Evolutionary conservation across 2,329 filamentous ascomycete species (phyloP).

Genomic region (Exophiala dermatitidis): DNA sequence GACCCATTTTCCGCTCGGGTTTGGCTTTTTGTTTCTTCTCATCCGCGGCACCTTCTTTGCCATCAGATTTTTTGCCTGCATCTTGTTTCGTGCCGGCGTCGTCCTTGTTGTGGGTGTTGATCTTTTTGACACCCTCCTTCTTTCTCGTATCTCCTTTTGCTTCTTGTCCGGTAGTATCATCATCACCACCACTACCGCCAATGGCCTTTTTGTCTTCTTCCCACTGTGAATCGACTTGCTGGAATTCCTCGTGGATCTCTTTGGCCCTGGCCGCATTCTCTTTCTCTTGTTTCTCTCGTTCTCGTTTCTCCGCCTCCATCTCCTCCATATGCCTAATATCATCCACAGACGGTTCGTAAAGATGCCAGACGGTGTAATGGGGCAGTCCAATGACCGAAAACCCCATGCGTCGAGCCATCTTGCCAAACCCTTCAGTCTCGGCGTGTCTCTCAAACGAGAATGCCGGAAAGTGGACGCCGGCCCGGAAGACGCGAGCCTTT

Average conservation of each 20-base stretch:
- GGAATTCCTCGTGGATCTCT: slow-evolving; percentile 74
- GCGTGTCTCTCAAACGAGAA: slow-evolving; percentile 99
- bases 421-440: slow-evolving; percentile 96
- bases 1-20: neutral
- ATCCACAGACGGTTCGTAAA: slow-evolving; percentile 98
- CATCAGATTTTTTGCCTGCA: neutral
- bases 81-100: neutral
- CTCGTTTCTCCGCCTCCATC: slow-evolving; percentile 82
- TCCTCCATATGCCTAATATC: slow-evolving; percentile 98
- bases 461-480: slow-evolving; percentile 92
- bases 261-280: slow-evolving; percentile 64
- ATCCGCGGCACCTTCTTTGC: neutral
- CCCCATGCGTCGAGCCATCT: slow-evolving; percentile 97
- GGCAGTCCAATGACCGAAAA: slow-evolving; percentile 92
- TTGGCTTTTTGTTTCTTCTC: slow-evolving; percentile 1
- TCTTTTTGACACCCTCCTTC: slow-evolving; percentile 3
- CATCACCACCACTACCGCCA: slow-evolving; percentile 54
- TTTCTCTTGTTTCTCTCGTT: slow-evolving; percentile 71
- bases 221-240: slow-evolving; percentile 71
- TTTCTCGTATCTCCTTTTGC: slow-evolving; percentile 6
- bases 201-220: slow-evolving; percentile 81
- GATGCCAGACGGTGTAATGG: slow-evolving; percentile 98
- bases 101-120: slow-evolving; percentile 1
- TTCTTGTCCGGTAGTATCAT: slow-evolving; percentile 27
- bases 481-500: slow-evolving; percentile 90